Conservation (phyloP, 177 flowering plant species). For the Vitis hybrid region DNA sequence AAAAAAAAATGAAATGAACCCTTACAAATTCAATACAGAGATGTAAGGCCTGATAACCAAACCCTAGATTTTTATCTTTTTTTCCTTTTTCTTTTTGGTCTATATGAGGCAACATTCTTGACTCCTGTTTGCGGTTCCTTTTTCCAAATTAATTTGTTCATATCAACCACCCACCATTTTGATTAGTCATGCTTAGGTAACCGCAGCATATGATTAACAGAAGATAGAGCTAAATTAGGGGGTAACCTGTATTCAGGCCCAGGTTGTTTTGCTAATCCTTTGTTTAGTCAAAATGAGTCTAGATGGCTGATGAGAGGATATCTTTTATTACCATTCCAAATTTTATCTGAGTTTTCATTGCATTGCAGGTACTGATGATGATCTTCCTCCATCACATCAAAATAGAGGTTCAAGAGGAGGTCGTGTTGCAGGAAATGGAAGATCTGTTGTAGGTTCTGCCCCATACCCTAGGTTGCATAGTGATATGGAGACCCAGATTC, state of each 20-base stretch:
- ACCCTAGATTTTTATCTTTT: no score
- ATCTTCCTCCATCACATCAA: slow-evolving; percentile 57
- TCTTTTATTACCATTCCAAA: background rate
- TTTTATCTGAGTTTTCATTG: background rate
- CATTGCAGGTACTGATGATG: slow-evolving; percentile 65
- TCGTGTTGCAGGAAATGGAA: slow-evolving; percentile 39
- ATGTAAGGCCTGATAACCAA: no score
- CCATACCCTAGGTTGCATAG: slow-evolving; percentile 37
- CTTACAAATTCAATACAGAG: no score
- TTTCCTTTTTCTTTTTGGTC: background rate
- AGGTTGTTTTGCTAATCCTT: no score
- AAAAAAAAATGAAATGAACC: no score
- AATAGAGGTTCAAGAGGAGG: slow-evolving; percentile 38
- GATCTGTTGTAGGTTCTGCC: slow-evolving; percentile 36
- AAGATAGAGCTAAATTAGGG: no score
- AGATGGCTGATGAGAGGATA: no score
- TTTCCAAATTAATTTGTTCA: background rate
- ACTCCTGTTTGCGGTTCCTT: background rate
- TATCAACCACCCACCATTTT: background rate
- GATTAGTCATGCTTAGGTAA: background rate
- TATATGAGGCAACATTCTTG: slow-evolving; percentile 1
- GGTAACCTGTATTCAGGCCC: no score
- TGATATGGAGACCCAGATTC: slow-evolving; percentile 82
- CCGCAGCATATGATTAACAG: no score
- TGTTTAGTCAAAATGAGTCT: no score